Evolutionary conservation across 257 asterid species (phyloP), one percentile per base, ranked within the genome.

Genomic region (Linaria vulgaris): DNA sequence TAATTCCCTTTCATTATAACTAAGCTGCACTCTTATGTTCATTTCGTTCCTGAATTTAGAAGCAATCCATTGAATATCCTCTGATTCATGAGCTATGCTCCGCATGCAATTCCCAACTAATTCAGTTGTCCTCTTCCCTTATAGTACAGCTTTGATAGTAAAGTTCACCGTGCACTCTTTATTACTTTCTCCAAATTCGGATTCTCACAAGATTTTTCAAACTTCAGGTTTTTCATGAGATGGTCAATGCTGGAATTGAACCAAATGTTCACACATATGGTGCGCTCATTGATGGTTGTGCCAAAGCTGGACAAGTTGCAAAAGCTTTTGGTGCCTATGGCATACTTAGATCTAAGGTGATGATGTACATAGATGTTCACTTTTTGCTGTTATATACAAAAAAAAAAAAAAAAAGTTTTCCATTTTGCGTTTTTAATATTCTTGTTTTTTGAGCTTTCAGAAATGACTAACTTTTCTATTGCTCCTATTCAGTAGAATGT

Each of bases 301-400:
- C 97, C 63, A 92, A 87, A 81, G 97, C 96, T 4, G 99, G 99
- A 67, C 99, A 92, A 79, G 88, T 92, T 69, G 97, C 96, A 55
- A 92, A 92, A 87, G 99, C 99, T 20, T 92, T 92, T 76, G 97
- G 99, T 75, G 99, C 96, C 69, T 92, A 92, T 66, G 99, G 97
- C 61, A 87, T 89, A 69, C 84, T 92, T 79, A 84, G 92, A 76
- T 92, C 99, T 64, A 92, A 89, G 97, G 97, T 92, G 80, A 70
- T 73, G 52, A 51, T 73, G 63, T 56, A 53, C 66, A 44, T 51
- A 11, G 53, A 39, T 10, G n/a, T 27, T 50, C 8, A 20, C 41
- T 34, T 8, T 41, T 21, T 8, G 6, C 5, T 59, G 31, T 31
- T 52, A 25, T 47, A 72, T 56, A 47, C 64, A 41, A 49, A 62